Evolutionary conservation across 306 rosid genomes (phyloP).

Genomic region (Biancaea sappan): DNA sequence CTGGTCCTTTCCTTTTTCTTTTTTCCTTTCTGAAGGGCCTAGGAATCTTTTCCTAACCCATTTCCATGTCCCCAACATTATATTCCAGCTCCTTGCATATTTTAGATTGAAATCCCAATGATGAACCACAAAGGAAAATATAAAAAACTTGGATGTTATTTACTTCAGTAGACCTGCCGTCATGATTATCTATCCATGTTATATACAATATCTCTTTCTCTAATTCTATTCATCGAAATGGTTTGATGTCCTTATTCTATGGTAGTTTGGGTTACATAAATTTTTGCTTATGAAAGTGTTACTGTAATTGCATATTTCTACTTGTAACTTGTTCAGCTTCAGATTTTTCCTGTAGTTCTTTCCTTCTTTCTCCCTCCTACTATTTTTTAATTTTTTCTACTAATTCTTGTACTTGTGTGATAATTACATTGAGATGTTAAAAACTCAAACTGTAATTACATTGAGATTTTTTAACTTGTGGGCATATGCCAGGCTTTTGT

Average conservation of each 20-base stretch:
- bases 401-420: neutral
- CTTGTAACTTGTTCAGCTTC: neutral
- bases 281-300: neutral
- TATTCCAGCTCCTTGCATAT: conserved; percentile 5
- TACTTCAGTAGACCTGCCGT: neutral
- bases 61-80: neutral
- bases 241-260: neutral
- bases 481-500: neutral
- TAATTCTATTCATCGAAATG: conserved; percentile 13
- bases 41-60: conserved; percentile 10
- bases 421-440: neutral
- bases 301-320: neutral
- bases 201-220: neutral
- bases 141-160: neutral
- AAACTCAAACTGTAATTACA: neutral
- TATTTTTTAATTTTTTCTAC: neutral
- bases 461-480: neutral
- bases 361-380: neutral
- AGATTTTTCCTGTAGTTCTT: neutral
- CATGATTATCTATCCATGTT: neutral
- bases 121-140: neutral
- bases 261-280: conserved; percentile 4
- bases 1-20: neutral
- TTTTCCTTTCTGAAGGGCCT: neutral
- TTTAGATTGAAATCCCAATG: conserved; percentile 19